Percentiles rank a stretch among this genome's conserved stretches.
Conservation (phyloP, 345 rosid species). For the Aquilaria sinensis region DNA sequence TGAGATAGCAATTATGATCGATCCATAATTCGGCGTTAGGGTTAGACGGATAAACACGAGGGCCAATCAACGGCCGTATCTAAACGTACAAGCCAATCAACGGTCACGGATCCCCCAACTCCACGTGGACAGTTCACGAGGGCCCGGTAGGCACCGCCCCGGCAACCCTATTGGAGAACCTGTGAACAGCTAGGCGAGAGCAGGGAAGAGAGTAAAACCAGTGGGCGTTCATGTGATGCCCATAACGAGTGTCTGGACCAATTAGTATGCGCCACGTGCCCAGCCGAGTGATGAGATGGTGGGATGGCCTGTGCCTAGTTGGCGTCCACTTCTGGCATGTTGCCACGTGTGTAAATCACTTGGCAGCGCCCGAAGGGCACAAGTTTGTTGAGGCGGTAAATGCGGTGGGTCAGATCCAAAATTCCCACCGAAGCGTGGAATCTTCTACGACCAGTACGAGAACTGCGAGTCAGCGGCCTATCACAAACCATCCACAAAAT, state of each 20-base stretch:
- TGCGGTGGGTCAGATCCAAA: slow-evolving; percentile 18
- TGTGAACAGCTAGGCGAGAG: slow-evolving; percentile 12
- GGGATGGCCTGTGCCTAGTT: slow-evolving; percentile 15
- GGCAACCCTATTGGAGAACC: slow-evolving; percentile 4
- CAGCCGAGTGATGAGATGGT: slow-evolving; percentile 17
- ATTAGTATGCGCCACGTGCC: slow-evolving; percentile 12
- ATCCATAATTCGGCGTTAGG: too few relatives aligned
- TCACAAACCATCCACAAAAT: too few relatives aligned
- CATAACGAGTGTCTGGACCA: slow-evolving; percentile 2
- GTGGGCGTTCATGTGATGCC: slow-evolving; percentile 15
- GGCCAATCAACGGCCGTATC: background rate
- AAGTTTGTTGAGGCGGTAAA: slow-evolving; percentile 12
- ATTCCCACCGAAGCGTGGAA: background rate
- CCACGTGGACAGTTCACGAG: slow-evolving; percentile 14
- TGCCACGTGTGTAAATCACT: slow-evolving; percentile 9
- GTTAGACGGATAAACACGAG: too few relatives aligned
- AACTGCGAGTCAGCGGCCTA: background rate
- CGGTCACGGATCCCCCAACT: background rate
- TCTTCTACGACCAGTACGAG: background rate
- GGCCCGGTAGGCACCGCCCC: slow-evolving; percentile 22
- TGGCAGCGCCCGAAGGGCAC: background rate
- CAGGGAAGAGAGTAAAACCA: too few relatives aligned
- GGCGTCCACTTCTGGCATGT: slow-evolving; percentile 14
- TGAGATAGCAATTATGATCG: too few relatives aligned
- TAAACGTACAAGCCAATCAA: slow-evolving; percentile 12